Base-by-base conservation (phyloP, 306 rosid genomes). In the Glycine latifolia region DNA sequence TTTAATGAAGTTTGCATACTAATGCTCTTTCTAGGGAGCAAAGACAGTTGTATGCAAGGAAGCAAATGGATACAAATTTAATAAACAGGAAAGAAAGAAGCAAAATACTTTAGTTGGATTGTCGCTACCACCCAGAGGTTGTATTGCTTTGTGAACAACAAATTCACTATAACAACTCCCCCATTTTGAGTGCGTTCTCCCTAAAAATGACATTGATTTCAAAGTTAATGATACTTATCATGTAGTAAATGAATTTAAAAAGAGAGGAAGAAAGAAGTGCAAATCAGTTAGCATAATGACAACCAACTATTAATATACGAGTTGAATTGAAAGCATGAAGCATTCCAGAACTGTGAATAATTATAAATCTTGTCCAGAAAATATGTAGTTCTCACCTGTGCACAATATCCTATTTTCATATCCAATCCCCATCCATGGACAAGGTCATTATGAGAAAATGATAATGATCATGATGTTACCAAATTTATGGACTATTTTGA, bases 91-190 rank as follows among this genome's bases (percentile, higher is more conserved):
- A 66, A 60, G 58, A 70, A 46, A 76, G 68, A 61, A 54, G 60
- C 37, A 82, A 83, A 82, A 15, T 67, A 94, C 98, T 85, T 86
- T 90, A 52, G 11, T 50, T 11, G 50, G 73, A 0, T 10, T 43
- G 41, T 73, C 58, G 67, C 75, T 87, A 35, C 94, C 92, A 59
- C 98, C 98, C 80, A 95, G 85, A 79, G 87, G 90, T 83, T 82
- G 97, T 86, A 95, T 95, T 85, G 83, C 98, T 84, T 92, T 87
- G 52, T 95, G 98, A 86, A 95, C 81, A 54, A 95, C 55, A 73
- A 85, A 95, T 80, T 92, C 97, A 20, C 79, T 80, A 84, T 95
- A 97, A 95, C 86, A 11, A 95, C 91, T 53, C 98, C 98, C 52
- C 92, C 98, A 4, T 90, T 92, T 81, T 82, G 81, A 2, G 95